These are phyloP conservation scores for Mortierella sp. DNA, from an alignment of 371 early-diverging fungal genomes.

Conservation along the genomic window DNA sequence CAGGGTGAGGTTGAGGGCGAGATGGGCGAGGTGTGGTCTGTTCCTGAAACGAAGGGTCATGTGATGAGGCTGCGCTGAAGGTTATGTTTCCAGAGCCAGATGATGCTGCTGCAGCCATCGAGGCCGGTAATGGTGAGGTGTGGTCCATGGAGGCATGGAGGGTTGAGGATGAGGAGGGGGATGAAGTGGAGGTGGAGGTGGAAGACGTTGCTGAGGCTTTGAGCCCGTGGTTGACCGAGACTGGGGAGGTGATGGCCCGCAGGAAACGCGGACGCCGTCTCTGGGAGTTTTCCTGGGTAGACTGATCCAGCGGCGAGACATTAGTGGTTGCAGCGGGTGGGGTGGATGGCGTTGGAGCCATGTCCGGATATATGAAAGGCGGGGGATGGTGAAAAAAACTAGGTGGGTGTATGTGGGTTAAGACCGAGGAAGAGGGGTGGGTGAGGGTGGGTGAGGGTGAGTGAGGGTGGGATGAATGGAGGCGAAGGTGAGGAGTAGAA, in stretches of 20 bases:
- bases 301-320: conserved; percentile 15
- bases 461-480: not conserved
- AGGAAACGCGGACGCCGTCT: conserved; percentile 41
- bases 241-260: conserved; percentile 47
- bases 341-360: conserved; percentile 32
- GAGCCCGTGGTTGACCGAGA: not conserved
- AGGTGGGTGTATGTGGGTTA: not conserved
- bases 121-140: conserved; percentile 9
- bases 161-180: conserved; percentile 2
- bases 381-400: not conserved
- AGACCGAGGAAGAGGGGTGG: not conserved
- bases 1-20: conserved; percentile 36
- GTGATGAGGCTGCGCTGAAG: not conserved
- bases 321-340: conserved; percentile 7
- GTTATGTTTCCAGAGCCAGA: not conserved
- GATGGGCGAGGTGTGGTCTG: not conserved
- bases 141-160: conserved; percentile 23
- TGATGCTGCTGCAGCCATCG: conserved; percentile 11
- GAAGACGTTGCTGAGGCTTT: not conserved
- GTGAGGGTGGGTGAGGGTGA: not conserved
- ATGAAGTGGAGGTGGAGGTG: not conserved
- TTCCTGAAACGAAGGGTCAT: conserved; percentile 2
- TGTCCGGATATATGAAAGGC: conserved; percentile 16
- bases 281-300: conserved; percentile 18
- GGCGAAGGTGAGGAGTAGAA: not conserved